These are phyloP conservation scores for Fonsecaea multimorphosa DNA, from an alignment of 2,329 filamentous ascomycete genomes.

Conservation along the genomic window DNA sequence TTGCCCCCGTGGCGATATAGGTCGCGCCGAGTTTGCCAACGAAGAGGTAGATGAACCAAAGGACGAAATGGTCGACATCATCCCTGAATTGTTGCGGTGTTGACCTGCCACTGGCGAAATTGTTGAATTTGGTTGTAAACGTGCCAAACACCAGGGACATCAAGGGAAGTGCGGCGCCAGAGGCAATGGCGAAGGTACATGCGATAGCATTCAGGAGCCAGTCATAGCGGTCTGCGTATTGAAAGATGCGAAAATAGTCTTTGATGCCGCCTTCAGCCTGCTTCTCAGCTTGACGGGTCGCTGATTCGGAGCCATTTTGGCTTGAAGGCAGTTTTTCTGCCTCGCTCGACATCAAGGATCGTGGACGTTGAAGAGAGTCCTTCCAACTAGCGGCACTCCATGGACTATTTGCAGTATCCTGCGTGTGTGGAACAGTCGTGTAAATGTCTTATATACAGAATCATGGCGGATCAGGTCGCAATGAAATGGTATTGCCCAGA, in stretches of 20 bases:
- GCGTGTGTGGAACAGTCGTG: neutral
- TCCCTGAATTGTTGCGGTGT: conserved; percentile 36
- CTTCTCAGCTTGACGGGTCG: conserved; percentile 17
- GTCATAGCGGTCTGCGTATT: conserved; percentile 37
- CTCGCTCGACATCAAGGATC: conserved; percentile 15
- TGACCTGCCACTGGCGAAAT: conserved; percentile 34
- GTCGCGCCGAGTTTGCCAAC: conserved; percentile 44
- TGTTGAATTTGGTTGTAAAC: conserved; percentile 42
- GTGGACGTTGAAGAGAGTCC: neutral
- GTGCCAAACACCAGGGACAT: conserved; percentile 50
- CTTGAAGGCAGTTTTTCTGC: conserved; percentile 20
- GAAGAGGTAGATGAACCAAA: conserved; percentile 49
- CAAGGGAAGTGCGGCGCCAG: conserved; percentile 43
- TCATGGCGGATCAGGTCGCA: neutral
- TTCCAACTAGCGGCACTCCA: neutral
- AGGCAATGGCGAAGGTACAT: conserved; percentile 37
- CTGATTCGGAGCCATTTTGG: conserved; percentile 13
- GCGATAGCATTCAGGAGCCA: conserved; percentile 36
- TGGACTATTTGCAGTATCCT: neutral
- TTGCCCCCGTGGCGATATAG: conserved; percentile 43
- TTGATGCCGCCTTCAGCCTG: conserved; percentile 30
- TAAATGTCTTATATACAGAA: neutral
- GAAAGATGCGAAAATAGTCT: conserved; percentile 36
- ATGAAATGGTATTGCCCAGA: neutral
- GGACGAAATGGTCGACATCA: conserved; percentile 33